Evolutionary conservation across 73 alveolate species (phyloP).

Genomic region (Paramecium tetraurelia): DNA sequence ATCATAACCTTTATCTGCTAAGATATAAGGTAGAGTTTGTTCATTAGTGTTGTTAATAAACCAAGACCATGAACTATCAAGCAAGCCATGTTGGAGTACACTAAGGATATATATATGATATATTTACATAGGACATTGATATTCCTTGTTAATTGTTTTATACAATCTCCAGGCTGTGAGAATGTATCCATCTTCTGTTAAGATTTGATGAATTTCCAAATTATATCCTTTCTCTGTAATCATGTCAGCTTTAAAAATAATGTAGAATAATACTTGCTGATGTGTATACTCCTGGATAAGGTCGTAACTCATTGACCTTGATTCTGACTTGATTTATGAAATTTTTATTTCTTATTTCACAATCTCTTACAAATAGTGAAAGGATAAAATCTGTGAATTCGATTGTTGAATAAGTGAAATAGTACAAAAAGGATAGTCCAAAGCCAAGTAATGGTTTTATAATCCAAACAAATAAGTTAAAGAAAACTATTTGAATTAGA

Average conservation of each 20-base stretch:
- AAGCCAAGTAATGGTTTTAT: not conserved
- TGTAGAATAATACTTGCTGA: not conserved
- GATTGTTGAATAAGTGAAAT: not conserved
- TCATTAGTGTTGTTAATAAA: constrained; percentile 68
- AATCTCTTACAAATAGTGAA: not conserved
- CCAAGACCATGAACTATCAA: constrained; percentile 90
- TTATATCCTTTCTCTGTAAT: constrained; percentile 75
- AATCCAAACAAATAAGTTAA: not conserved
- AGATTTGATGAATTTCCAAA: constrained; percentile 84
- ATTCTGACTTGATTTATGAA: not conserved
- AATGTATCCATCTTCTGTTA: constrained; percentile 87
- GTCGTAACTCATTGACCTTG: not conserved
- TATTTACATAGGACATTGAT: not conserved
- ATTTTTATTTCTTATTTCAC: not conserved
- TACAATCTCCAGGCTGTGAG: constrained; percentile 11
- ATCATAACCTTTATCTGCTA: constrained; percentile 84
- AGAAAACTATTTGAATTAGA: not conserved
- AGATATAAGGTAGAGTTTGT: constrained; percentile 69
- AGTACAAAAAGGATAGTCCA: not conserved
- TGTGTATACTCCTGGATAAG: constrained; percentile 5
- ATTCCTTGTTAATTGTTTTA: not conserved
- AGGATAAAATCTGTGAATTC: not conserved
- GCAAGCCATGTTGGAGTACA: constrained; percentile 85
- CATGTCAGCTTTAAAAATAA: constrained; percentile 48
- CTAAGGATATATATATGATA: not conserved